Evolutionary conservation across 345 rosid genomes (phyloP).

Genomic region (Erucastrum elatum): DNA sequence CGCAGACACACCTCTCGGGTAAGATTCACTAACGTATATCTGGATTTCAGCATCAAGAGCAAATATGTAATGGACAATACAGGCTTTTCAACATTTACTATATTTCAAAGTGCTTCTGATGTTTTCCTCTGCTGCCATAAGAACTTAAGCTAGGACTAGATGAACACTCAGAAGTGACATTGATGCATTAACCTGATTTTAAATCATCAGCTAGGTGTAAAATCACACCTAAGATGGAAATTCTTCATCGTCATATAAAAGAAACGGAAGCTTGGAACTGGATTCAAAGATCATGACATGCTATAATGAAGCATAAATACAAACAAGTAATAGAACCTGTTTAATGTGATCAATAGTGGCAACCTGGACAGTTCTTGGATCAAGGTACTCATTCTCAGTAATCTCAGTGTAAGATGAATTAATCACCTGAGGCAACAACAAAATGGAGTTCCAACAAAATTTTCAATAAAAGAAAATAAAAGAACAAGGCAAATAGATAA

Average conservation of each 20-base stretch:
- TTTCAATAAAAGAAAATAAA: no score
- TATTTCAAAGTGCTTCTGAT: neutral
- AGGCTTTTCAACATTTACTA: neutral
- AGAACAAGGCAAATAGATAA: no score
- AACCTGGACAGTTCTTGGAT: no score
- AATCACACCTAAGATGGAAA: slow-evolving; percentile 77
- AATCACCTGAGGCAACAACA: slow-evolving; percentile 53
- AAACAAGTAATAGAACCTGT: no score
- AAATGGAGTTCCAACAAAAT: neutral
- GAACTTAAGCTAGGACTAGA: no score
- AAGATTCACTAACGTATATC: slow-evolving; percentile 83
- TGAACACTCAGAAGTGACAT: neutral
- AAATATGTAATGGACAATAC: slow-evolving; percentile 49
- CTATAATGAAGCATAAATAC: no score
- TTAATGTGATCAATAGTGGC: no score
- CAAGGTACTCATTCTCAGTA: neutral
- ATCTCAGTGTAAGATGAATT: slow-evolving; percentile 71
- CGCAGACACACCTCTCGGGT: slow-evolving; percentile 84
- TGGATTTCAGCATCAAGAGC: slow-evolving; percentile 83
- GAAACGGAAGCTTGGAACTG: neutral
- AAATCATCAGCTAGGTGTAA: slow-evolving; percentile 15
- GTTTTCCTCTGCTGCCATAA: neutral
- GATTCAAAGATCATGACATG: neutral
- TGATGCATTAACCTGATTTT: neutral
- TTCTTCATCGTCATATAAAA: slow-evolving; percentile 61